These are phyloP conservation scores for Tuber indicum DNA, from an alignment of 495 filamentous ascomycete genomes.

Conservation along the genomic window DNA sequence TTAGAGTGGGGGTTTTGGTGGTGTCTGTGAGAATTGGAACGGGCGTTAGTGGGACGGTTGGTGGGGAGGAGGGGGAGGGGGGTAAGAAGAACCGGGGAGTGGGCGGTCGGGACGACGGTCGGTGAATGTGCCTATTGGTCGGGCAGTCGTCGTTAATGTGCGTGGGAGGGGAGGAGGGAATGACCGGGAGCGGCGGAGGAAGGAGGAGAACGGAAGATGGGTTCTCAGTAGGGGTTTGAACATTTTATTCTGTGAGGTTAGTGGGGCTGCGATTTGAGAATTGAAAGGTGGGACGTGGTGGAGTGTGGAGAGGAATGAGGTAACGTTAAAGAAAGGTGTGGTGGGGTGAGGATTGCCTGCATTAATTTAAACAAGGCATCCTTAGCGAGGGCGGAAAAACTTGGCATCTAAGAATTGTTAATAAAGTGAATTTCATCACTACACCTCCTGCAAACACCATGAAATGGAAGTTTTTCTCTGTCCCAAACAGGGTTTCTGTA, in stretches of 20 bases:
- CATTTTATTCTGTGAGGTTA: not conserved
- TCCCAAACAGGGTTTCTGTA: no score
- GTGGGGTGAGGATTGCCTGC: not conserved
- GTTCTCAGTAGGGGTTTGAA: not conserved
- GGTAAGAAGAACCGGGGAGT: slow-evolving; percentile 53
- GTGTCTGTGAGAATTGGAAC: not conserved
- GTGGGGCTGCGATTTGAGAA: not conserved
- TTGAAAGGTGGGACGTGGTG: not conserved
- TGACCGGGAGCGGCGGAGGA: not conserved
- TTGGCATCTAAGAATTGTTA: no score
- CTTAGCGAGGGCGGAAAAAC: no score
- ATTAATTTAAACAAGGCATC: not conserved
- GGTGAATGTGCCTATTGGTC: slow-evolving; percentile 50
- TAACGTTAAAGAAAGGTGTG: not conserved
- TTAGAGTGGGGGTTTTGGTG: not conserved
- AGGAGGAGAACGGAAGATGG: not conserved
- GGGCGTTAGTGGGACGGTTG: not conserved
- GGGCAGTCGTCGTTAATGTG: not conserved
- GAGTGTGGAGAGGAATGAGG: not conserved
- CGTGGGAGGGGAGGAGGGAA: not conserved
- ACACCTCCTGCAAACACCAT: no score
- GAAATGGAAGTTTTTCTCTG: no score
- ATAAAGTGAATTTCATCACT: no score
- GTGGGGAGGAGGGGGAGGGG: not conserved
- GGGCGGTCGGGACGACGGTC: slow-evolving; percentile 71